Conservation (phyloP, 257 asterid genomes). For the Solanum appendiculatum region DNA sequence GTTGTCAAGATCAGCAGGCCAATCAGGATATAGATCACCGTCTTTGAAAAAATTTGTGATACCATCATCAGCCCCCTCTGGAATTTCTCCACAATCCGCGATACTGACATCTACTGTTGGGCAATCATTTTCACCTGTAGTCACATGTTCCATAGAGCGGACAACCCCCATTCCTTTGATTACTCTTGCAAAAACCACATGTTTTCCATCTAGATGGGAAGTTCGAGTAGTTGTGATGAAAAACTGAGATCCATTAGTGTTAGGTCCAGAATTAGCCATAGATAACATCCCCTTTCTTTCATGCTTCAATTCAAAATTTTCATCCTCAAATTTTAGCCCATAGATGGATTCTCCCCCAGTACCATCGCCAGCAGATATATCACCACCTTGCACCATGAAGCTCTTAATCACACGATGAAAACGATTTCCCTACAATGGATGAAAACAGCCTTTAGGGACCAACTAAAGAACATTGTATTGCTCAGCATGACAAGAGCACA, state of each 20-base stretch:
- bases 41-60: constrained; percentile 63
- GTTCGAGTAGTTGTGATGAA: constrained; percentile 90
- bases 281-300: constrained; percentile 92
- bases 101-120: constrained; percentile 57
- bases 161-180: constrained; percentile 93
- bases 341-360: constrained; percentile 94
- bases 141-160: constrained; percentile 72
- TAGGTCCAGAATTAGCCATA: constrained; percentile 88
- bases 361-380: constrained; percentile 85
- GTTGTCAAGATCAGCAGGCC: constrained; percentile 82
- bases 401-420: constrained; percentile 89
- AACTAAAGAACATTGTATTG: neutral
- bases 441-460: constrained; percentile 6
- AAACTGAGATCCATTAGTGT: constrained; percentile 87
- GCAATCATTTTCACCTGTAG: constrained; percentile 50
- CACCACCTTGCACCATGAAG: constrained; percentile 98
- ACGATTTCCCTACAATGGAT: constrained; percentile 44
- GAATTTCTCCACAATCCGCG: constrained; percentile 76
- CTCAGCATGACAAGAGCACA: neutral
- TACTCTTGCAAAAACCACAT: constrained; percentile 86
- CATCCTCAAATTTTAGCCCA: constrained; percentile 85
- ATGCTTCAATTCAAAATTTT: constrained; percentile 72
- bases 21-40: constrained; percentile 82
- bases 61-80: constrained; percentile 81
- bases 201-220: constrained; percentile 84